Base-by-base conservation (phyloP, 306 rosid species). In the Acmispon strigosus region DNA sequence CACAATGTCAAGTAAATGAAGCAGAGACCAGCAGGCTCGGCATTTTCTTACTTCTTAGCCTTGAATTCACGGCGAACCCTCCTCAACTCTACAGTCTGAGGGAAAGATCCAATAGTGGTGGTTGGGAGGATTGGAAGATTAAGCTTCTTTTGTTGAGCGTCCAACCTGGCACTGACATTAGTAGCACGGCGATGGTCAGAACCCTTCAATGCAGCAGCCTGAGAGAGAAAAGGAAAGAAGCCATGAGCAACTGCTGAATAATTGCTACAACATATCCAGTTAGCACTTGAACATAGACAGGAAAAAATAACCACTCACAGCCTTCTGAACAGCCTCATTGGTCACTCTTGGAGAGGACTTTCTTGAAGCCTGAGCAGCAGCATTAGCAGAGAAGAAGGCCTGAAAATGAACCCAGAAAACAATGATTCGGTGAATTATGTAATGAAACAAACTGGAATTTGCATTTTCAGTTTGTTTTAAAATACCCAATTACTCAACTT, bases 81-180 rank as follows among this genome's bases (percentile, higher is more conserved):
- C 76, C 97, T 87, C 12, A 92, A 68, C 58, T 92, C 97, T 8
- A 86, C 75, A 51, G 97, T 92, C 79, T 92, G 97, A 56, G 97
- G 97, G 93, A 91, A 91, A 16, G 97, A 91, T 45, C 97, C 97
- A 80, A 91, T 91, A 36, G 97, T 92, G 73, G 97, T 92, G 32
- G 97, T 92, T 70, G 97, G 97, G 36, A 92, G 97, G 76, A 92
- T 69, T 79, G 97, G 97, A 73, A 92, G 97, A 80, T 92, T 92
- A 58, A 92, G 93, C 86, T 92, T 89, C 90, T 86, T 92, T 72
- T 89, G 97, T 60, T 92, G 97, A 57, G 97, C 84, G 79, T 92
- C 97, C 73, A 92, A 84, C 82, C 97, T 89, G 52, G 96, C 75
- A 62, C 94, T 87, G 62, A 92, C 96, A 75, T 87, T 91, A 2